Percentiles rank a stretch among this genome's conserved stretches.
phyloP scores from a whole-genome alignment of 2,329 filamentous ascomycete species.

The Dryadomyces sulphureus region DNA sequence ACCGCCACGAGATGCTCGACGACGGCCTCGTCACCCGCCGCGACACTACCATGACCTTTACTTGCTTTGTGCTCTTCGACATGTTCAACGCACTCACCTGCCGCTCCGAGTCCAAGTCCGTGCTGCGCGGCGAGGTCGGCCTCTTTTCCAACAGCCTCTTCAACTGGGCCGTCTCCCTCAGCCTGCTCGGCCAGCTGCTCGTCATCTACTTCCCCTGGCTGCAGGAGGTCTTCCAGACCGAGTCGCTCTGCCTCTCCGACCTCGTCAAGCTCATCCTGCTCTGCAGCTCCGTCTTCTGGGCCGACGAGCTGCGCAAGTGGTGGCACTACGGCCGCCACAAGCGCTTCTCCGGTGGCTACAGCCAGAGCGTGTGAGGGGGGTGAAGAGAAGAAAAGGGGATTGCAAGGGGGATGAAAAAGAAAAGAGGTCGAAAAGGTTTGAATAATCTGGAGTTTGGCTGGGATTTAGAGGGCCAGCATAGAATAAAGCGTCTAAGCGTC shows the following conservation, averaged over 20 bases:
- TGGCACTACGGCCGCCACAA: slow-evolving; percentile 40
- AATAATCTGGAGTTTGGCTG: background rate
- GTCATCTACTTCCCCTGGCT: slow-evolving; percentile 93
- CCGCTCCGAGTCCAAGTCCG: slow-evolving; percentile 77
- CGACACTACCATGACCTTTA: slow-evolving; percentile 98
- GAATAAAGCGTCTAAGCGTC: background rate
- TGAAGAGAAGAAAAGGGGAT: background rate
- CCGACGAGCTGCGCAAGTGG: slow-evolving; percentile 81
- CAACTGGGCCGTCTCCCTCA: slow-evolving; percentile 85
- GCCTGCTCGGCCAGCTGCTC: slow-evolving; percentile 68
- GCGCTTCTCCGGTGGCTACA: slow-evolving; percentile 53
- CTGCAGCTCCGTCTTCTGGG: slow-evolving; percentile 88
- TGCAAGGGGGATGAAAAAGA: background rate
- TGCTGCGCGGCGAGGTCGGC: slow-evolving; percentile 73
- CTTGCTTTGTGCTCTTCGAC: slow-evolving; percentile 96
- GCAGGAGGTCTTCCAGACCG: slow-evolving; percentile 91
- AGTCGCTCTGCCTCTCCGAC: slow-evolving; percentile 63
- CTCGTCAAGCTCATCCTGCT: slow-evolving; percentile 57
- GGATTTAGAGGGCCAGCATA: background rate
- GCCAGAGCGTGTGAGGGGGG: slow-evolving; percentile 41
- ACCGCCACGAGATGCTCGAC: slow-evolving; percentile 77
- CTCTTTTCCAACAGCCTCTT: slow-evolving; percentile 84
- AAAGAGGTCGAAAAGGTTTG: background rate
- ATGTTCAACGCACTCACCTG: slow-evolving; percentile 98
- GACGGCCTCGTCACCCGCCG: slow-evolving; percentile 76